A percentile compares a stretch with the other conserved stretches of the same genome.
Conservation (phyloP, 2,329 filamentous ascomycete genomes). For the Trichoderma arundinaceum region DNA sequence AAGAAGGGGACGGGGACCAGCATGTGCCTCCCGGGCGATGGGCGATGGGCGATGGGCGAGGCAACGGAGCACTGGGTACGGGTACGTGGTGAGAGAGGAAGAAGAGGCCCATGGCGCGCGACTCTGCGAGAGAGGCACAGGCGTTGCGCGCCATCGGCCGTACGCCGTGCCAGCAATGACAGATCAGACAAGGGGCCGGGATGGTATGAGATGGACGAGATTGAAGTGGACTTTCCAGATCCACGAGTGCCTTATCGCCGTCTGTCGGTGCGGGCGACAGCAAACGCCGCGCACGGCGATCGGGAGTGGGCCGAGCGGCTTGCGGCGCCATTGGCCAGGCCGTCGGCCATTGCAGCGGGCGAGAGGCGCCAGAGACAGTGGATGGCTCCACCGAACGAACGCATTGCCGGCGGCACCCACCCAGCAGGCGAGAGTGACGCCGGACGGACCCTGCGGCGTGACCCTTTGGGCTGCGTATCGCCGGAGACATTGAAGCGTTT, state of each 20-base stretch:
- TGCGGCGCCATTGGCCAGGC: slow-evolving; percentile 23
- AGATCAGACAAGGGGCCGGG: slow-evolving; percentile 21
- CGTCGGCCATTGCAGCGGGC: slow-evolving; percentile 23
- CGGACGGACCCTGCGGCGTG: not conserved
- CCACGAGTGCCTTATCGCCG: slow-evolving; percentile 32
- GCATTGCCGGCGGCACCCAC: slow-evolving; percentile 20
- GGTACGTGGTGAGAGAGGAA: not conserved
- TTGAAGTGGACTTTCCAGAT: slow-evolving; percentile 9
- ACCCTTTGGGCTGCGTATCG: too few species aligned
- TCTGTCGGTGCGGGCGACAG: slow-evolving; percentile 29
- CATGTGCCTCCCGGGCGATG: not conserved
- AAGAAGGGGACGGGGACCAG: not conserved
- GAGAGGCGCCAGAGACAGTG: slow-evolving; percentile 15
- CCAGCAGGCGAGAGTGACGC: not conserved
- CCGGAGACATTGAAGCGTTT: too few species aligned
- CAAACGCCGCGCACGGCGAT: slow-evolving; percentile 30
- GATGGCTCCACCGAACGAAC: slow-evolving; percentile 18
- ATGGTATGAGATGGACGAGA: slow-evolving; percentile 29
- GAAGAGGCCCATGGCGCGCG: not conserved
- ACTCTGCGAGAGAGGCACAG: slow-evolving; percentile 14
- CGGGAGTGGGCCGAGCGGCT: slow-evolving; percentile 24
- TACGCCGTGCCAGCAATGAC: slow-evolving; percentile 13
- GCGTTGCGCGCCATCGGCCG: slow-evolving; percentile 21
- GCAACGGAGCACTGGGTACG: not conserved
- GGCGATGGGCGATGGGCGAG: too few species aligned